These are phyloP conservation scores for Coffea humblotiana DNA, from an alignment of 305 asterid genomes.

Conservation along the genomic window DNA sequence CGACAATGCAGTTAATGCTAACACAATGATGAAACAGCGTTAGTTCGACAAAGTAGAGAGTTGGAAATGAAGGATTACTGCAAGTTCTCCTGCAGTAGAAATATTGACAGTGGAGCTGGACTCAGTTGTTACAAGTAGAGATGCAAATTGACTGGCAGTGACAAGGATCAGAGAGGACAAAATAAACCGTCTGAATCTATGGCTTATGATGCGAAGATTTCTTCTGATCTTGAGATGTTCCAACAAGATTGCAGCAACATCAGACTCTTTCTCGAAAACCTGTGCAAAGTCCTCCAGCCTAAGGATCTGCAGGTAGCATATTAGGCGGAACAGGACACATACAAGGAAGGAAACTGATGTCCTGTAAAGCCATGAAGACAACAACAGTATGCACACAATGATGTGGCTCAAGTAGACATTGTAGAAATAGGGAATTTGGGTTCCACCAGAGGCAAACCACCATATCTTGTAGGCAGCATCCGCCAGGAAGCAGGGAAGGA, in stretches of 20 bases:
- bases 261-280: constrained; percentile 65
- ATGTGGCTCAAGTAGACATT: constrained; percentile 57
- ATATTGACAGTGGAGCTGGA: constrained; percentile 47
- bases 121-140: constrained; percentile 58
- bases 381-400: constrained; percentile 52
- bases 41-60: not conserved
- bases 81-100: constrained; percentile 76
- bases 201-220: constrained; percentile 76
- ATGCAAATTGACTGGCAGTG: constrained; percentile 70
- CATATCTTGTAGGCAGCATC: constrained; percentile 77
- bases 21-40: not conserved
- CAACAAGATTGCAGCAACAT: constrained; percentile 57
- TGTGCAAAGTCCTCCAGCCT: constrained; percentile 72
- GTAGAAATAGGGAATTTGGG: constrained; percentile 68
- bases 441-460: constrained; percentile 86
- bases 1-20: too few species aligned
- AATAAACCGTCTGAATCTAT: constrained; percentile 76
- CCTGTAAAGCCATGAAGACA: constrained; percentile 86
- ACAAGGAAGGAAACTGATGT: constrained; percentile 69
- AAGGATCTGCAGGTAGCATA: constrained; percentile 71
- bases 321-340: constrained; percentile 79
- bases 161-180: constrained; percentile 62
- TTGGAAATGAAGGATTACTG: constrained; percentile 37
- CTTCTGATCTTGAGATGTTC: constrained; percentile 87
- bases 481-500: constrained; percentile 71